phyloP scores from a whole-genome alignment of 2,329 filamentous ascomycete species.

The Hypoxylon sp. region DNA sequence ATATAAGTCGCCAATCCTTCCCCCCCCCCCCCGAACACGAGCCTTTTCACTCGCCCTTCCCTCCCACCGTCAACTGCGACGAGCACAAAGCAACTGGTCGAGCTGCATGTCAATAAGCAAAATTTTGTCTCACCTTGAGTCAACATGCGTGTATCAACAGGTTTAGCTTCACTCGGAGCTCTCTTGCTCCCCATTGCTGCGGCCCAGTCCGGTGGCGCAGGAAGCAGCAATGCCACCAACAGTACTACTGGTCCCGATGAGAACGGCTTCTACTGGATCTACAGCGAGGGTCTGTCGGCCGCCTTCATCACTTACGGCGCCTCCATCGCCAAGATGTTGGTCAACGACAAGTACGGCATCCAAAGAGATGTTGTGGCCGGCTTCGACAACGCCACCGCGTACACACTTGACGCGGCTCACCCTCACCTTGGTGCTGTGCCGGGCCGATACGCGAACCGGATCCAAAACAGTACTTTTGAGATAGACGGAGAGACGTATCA shows the following conservation, averaged over 20 bases:
- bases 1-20: constrained; percentile 38
- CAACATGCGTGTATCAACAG: constrained; percentile 43
- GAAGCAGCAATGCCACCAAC: constrained; percentile 33
- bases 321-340: constrained; percentile 73
- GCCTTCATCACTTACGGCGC: constrained; percentile 79
- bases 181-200: constrained; percentile 45
- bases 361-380: constrained; percentile 76
- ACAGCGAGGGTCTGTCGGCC: constrained; percentile 70
- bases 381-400: constrained; percentile 79
- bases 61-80: constrained; percentile 33
- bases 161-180: constrained; percentile 42
- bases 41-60: constrained; percentile 11
- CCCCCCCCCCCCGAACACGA: constrained; percentile 28
- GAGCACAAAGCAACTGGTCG: constrained; percentile 22
- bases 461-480: constrained; percentile 76
- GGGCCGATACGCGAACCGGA: constrained; percentile 81
- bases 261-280: constrained; percentile 76
- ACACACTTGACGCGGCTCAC: constrained; percentile 69
- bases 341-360: constrained; percentile 73
- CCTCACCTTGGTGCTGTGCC: constrained; percentile 77
- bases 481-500: constrained; percentile 70
- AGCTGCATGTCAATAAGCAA: constrained; percentile 25
- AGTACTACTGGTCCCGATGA: constrained; percentile 57
- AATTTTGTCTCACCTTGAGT: constrained; percentile 27
- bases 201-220: constrained; percentile 38